Evolutionary conservation across 78 protist species (phyloP).

Genomic region (Polysphondylium violaceum): DNA sequence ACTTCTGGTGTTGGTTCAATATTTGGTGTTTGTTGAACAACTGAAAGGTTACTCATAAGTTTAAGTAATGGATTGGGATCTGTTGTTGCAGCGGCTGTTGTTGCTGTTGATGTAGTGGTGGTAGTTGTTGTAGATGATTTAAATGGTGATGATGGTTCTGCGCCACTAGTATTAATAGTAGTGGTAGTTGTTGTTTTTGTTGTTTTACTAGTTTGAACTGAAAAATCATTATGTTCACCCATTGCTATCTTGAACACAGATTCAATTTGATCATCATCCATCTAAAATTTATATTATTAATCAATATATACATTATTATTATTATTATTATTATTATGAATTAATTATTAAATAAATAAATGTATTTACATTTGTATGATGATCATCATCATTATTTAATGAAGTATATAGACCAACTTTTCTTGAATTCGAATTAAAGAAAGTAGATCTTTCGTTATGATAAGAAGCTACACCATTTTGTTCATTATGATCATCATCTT

Average conservation of each 20-base stretch:
- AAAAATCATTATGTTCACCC: constrained; percentile 27
- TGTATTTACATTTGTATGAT: background rate
- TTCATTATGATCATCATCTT: background rate
- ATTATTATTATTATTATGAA: background rate
- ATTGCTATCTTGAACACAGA: constrained; percentile 76
- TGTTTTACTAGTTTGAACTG: background rate
- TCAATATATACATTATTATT: constrained; percentile 3
- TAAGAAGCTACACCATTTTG: constrained; percentile 5
- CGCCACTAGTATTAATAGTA: background rate
- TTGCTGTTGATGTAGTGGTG: constrained; percentile 8
- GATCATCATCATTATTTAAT: background rate
- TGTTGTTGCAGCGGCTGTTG: background rate
- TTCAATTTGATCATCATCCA: constrained; percentile 62
- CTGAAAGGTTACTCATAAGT: constrained; percentile 10
- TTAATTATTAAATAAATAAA: too few species aligned
- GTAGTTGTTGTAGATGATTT: too few species aligned
- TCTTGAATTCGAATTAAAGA: too few species aligned
- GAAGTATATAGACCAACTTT: background rate
- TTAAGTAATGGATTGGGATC: constrained; percentile 8
- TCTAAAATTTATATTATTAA: constrained; percentile 9
- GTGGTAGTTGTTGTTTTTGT: background rate
- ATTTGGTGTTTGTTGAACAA: background rate
- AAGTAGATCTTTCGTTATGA: too few species aligned
- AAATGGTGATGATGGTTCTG: background rate
- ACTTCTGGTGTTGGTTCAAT: constrained; percentile 4